Conservation (phyloP, 1,139 yeast genomes). For the Geotrichum histeridarum region DNA sequence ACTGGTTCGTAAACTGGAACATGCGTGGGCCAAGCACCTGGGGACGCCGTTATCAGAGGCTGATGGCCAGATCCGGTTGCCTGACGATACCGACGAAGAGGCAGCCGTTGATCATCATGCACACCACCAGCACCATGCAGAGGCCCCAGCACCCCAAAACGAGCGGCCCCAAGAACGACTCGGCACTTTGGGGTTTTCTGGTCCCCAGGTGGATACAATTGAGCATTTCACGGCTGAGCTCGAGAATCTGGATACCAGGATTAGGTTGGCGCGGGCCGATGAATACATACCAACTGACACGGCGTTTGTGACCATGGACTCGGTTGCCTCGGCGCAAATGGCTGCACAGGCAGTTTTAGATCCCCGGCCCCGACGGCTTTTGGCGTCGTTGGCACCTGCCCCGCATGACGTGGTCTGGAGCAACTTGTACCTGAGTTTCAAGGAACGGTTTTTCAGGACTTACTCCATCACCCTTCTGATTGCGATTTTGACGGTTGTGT, state of each 20-base stretch:
- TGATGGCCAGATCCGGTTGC: not conserved
- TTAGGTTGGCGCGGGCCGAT: constrained; percentile 45
- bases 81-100: not conserved
- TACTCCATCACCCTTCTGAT: constrained; percentile 61
- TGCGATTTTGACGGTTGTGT: constrained; percentile 58
- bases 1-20: constrained; percentile 56
- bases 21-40: constrained; percentile 71
- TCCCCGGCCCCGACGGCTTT: constrained; percentile 66
- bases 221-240: constrained; percentile 54
- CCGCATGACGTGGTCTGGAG: constrained; percentile 84
- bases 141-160: not conserved
- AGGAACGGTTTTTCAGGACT: constrained; percentile 52
- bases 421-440: constrained; percentile 57
- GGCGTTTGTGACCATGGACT: constrained; percentile 80
- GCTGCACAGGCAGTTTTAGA: constrained; percentile 83
- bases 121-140: not conserved
- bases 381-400: constrained; percentile 77
- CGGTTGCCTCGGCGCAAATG: constrained; percentile 84
- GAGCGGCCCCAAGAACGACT: constrained; percentile 41
- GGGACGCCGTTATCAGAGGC: constrained; percentile 29
- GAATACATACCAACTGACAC: constrained; percentile 42
- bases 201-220: constrained; percentile 61
- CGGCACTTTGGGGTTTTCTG: constrained; percentile 50
- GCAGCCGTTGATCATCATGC: not conserved
- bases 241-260: constrained; percentile 53